Percentiles rank a stretch among this genome's conserved stretches.
These are phyloP conservation scores for Candida ovalis DNA, from an alignment of 805 yeast species.

Conservation along the genomic window DNA sequence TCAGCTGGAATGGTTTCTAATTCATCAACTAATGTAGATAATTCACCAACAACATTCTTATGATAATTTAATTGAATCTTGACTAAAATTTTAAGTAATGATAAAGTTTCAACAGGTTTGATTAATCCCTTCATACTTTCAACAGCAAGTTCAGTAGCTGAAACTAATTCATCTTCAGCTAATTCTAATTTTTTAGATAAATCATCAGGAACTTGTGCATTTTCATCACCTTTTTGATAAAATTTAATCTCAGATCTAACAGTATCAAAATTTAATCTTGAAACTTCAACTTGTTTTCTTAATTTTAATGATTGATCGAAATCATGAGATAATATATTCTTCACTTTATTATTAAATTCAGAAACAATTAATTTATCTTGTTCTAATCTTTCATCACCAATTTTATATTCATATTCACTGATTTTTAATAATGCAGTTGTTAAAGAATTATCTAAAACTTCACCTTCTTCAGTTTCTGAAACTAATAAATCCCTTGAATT, in stretches of 20 bases:
- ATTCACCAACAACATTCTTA: conserved; percentile 47
- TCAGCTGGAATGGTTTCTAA: conserved; percentile 41
- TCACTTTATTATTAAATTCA: conserved; percentile 56
- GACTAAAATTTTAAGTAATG: conserved; percentile 61
- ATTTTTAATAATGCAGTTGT: conserved; percentile 50
- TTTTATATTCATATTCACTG: conserved; percentile 53
- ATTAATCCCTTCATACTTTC: conserved; percentile 70
- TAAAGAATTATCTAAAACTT: conserved; percentile 39
- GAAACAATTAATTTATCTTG: conserved; percentile 62
- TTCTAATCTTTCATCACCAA: conserved; percentile 65
- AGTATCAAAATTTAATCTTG: conserved; percentile 68
- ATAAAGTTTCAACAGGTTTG: conserved; percentile 61
- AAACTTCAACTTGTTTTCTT: conserved; percentile 65
- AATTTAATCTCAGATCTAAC: conserved; percentile 54
- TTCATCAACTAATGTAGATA: conserved; percentile 42
- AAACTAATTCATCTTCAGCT: conserved; percentile 74
- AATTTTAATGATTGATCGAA: conserved; percentile 58
- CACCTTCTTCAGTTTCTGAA: conserved; percentile 25
- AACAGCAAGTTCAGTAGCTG: conserved; percentile 77
- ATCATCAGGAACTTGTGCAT: conserved; percentile 45
- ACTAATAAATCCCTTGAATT: conserved; percentile 44
- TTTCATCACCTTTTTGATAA: conserved; percentile 34
- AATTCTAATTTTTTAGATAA: conserved; percentile 50
- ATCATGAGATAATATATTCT: conserved; percentile 47
- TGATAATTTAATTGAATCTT: conserved; percentile 66